These are phyloP conservation scores for Jatropha curcas DNA, from an alignment of 345 rosid species.

Conservation along the genomic window DNA sequence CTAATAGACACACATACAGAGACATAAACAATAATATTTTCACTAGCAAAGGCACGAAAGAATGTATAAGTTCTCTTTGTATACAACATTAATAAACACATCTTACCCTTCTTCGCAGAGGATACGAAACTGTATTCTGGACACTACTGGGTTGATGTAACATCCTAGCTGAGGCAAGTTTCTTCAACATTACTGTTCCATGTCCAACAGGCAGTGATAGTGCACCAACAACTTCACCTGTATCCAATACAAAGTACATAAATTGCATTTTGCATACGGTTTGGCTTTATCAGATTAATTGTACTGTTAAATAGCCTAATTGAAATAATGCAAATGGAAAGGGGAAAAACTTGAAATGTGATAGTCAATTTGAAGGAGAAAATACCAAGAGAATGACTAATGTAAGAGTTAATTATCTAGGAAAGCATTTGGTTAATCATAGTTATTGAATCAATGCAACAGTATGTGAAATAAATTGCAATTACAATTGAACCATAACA, in stretches of 20 bases:
- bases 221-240: constrained; percentile 96
- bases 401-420: not conserved
- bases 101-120: constrained; percentile 75
- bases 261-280: not conserved
- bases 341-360: not conserved
- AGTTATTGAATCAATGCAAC: not conserved
- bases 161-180: constrained; percentile 77
- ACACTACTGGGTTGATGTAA: constrained; percentile 54
- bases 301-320: not conserved
- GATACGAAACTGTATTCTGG: constrained; percentile 53
- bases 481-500: constrained; percentile 12
- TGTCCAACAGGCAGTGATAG: constrained; percentile 82
- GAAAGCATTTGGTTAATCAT: not conserved
- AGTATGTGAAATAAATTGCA: not conserved
- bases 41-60: not conserved
- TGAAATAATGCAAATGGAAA: not conserved
- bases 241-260: constrained; percentile 21
- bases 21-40: constrained; percentile 3
- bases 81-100: constrained; percentile 10
- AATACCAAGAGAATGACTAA: not conserved
- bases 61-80: not conserved
- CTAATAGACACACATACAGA: constrained; percentile 7
- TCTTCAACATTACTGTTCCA: constrained; percentile 58
- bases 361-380: not conserved
- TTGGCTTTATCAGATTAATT: not conserved